A percentile compares a stretch with the other conserved stretches of the same genome.
Conservation (phyloP, 345 rosid species). For the Erucastrum elatum region DNA sequence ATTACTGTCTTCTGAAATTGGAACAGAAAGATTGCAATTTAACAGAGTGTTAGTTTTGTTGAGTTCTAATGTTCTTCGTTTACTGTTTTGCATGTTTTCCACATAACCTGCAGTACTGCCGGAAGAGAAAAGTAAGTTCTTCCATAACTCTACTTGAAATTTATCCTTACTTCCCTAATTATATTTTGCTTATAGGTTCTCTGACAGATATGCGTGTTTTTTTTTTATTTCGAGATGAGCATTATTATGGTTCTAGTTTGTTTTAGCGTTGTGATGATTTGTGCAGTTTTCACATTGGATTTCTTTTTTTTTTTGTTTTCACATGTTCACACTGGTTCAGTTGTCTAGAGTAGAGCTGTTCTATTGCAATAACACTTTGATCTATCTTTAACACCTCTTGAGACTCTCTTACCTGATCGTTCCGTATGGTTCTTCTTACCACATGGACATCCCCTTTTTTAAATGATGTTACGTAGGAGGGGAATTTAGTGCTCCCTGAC, state of each 20-base stretch:
- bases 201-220: background rate
- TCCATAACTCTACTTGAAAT: slow-evolving; percentile 11
- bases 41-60: background rate
- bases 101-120: slow-evolving; percentile 71
- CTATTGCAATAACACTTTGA: background rate
- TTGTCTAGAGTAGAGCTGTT: background rate
- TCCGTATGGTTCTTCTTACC: slow-evolving; percentile 9
- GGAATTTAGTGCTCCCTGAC: background rate
- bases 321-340: background rate
- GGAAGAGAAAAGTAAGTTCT: slow-evolving; percentile 82
- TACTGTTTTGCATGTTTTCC: slow-evolving; percentile 45
- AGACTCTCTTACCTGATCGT: background rate
- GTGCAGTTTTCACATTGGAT: background rate
- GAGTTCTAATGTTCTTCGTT: slow-evolving; percentile 34
- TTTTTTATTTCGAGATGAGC: background rate
- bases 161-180: slow-evolving; percentile 22
- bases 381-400: slow-evolving; percentile 7
- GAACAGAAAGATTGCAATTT: background rate
- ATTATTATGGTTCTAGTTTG: slow-evolving; percentile 11
- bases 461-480: background rate
- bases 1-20: background rate
- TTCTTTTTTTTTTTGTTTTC: slow-evolving; percentile 17
- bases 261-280: slow-evolving; percentile 4
- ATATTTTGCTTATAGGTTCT: background rate
- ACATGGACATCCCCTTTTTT: background rate